Conservation (phyloP, 352 stramenopile species). For the Phytophthora cryptogea region DNA sequence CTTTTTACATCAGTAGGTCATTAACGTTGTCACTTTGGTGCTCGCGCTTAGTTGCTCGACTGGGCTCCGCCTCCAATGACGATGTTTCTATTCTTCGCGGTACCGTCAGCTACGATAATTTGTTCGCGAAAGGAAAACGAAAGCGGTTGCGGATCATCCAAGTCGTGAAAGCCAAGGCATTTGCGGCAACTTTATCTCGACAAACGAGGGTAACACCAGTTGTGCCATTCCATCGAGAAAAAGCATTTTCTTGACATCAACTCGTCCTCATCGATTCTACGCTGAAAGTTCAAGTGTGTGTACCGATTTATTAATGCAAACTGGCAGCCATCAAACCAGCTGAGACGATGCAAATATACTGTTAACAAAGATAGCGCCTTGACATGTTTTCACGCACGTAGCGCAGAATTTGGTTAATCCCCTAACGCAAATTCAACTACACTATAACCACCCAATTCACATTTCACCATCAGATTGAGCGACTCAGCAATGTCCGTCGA, state of each 20-base stretch:
- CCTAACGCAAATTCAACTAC: not conserved
- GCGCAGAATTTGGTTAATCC: too few relatives aligned
- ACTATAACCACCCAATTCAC: too few relatives aligned
- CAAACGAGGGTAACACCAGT: constrained; percentile 1
- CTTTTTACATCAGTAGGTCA: constrained; percentile 13
- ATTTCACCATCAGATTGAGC: not conserved
- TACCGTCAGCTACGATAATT: constrained; percentile 35
- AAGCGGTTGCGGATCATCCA: constrained; percentile 1
- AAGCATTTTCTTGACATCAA: too few relatives aligned
- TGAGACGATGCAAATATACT: too few relatives aligned
- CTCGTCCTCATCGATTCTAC: too few relatives aligned
- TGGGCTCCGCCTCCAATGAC: constrained; percentile 12
- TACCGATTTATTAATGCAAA: too few relatives aligned
- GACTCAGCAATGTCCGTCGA: not conserved
- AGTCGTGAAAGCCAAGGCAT: not conserved
- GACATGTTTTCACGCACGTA: too few relatives aligned
- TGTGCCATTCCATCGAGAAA: not conserved
- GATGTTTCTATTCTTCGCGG: constrained; percentile 30
- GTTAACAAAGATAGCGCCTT: too few relatives aligned
- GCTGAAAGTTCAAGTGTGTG: too few relatives aligned
- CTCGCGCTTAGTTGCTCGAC: constrained; percentile 11
- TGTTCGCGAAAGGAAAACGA: constrained; percentile 12
- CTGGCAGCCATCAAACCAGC: too few relatives aligned
- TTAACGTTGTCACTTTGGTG: constrained; percentile 18
- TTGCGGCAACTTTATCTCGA: not conserved